These are phyloP conservation scores for Adansonia gregorii DNA, from an alignment of 441 rosid species.

Conservation along the genomic window DNA sequence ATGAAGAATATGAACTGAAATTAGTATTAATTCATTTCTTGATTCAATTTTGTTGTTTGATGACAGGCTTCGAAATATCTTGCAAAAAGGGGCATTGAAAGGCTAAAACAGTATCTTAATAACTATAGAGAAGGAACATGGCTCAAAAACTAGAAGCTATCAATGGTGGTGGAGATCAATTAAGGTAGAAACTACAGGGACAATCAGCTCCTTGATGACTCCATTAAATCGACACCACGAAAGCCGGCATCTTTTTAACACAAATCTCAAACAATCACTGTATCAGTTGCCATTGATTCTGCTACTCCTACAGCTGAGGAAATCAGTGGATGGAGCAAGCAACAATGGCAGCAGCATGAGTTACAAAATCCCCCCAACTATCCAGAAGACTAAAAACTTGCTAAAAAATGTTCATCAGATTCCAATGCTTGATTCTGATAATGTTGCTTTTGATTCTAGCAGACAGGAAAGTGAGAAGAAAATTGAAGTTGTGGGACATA, in stretches of 20 bases:
- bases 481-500: conserved; percentile 83
- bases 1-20: neutral
- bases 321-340: conserved; percentile 69
- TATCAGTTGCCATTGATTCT: conserved; percentile 52
- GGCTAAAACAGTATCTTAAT: conserved; percentile 3
- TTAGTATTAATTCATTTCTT: conserved; percentile 11
- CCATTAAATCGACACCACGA: conserved; percentile 45
- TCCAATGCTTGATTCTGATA: conserved; percentile 70
- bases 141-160: conserved; percentile 74
- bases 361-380: conserved; percentile 36
- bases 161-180: conserved; percentile 73
- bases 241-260: conserved; percentile 39
- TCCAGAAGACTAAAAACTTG: conserved; percentile 31
- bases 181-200: conserved; percentile 81
- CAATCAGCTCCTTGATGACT: conserved; percentile 74
- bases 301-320: conserved; percentile 52
- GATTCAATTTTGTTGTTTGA: conserved; percentile 22
- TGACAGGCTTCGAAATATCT: conserved; percentile 14
- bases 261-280: conserved; percentile 48
- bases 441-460: conserved; percentile 51
- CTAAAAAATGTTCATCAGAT: conserved; percentile 1
- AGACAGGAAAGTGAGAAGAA: conserved; percentile 58
- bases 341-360: conserved; percentile 39
- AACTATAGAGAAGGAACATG: conserved; percentile 41
- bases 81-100: neutral